Conservation (phyloP, 768 basidiomycete species). For the Psilocybe cubensis region DNA sequence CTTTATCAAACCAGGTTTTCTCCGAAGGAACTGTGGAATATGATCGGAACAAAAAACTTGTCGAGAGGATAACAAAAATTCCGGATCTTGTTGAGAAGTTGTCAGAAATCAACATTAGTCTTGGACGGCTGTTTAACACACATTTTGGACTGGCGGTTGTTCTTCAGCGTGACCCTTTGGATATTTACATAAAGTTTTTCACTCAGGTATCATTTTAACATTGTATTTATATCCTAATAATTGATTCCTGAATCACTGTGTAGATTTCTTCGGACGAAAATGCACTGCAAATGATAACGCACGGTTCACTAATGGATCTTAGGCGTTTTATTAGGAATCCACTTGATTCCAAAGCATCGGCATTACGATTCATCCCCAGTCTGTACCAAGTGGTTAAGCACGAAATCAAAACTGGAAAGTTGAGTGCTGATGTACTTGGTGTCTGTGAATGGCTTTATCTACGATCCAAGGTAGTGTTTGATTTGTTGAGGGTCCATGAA, state of each 20-base stretch:
- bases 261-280: constrained; percentile 3
- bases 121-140: background rate
- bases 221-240: background rate
- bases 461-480: constrained; percentile 1
- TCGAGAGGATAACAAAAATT: background rate
- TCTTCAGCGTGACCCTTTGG: background rate
- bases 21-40: background rate
- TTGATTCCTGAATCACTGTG: background rate
- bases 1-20: background rate
- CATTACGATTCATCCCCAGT: background rate
- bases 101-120: background rate
- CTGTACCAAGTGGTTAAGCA: background rate
- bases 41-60: constrained; percentile 1
- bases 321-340: background rate
- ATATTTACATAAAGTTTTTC: background rate
- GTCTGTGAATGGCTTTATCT: constrained; percentile 12
- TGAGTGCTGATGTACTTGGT: background rate
- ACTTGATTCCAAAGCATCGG: background rate
- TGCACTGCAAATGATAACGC: constrained; percentile 2
- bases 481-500: background rate
- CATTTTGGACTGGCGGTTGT: background rate
- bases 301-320: background rate
- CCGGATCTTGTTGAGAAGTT: background rate
- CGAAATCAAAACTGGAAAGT: background rate
- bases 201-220: background rate